Base-by-base conservation (phyloP, 1,139 yeast genomes). In the Blastobotrys raffinosifermentans region DNA sequence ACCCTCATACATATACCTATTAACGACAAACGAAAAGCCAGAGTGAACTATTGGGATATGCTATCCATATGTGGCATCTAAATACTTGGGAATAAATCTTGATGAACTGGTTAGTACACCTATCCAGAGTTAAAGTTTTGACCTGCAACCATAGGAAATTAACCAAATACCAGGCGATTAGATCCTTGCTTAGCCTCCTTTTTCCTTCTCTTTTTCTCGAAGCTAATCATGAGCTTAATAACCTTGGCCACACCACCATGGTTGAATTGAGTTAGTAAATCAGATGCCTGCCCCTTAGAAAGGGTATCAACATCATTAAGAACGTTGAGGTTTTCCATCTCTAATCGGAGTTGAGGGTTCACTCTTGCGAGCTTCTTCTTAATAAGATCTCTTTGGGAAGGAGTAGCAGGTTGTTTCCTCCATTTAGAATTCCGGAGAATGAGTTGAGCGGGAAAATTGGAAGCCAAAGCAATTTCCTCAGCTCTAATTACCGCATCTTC, bases 361-460 rank as follows among this genome's bases (percentile, higher is more conserved):
- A 33, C 30, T 26, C 13, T 2, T 14, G 8, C 15, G 27, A 26
- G 23, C 13, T 8, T 13, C 23, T 31, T 31, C 22, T n/a, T n/a
- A n/a, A 39, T 19, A 21, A 29, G 10, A 7, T 41, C 36, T 15
- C 37, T 35, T 23, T 51, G 53, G 26, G 38, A 35, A 7, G 22
- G 19, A 6, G 49, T 45, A 4, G 46, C 46, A 4, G 44, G 43
- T 8, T 43, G 38, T n/a, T 29, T 19, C 23, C 59, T 37, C 59
- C 59, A 55, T 2, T 43, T 30, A 3, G 53, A 48, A 16, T 44
- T 35, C 9, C 45, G 40, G 18, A 43, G 36, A 17, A 51, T 34
- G 10, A 47, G 29, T 18, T 18, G 26, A 2, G 32, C 13, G 10
- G 22, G 20, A 14, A 20, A 19, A 17, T 26, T 19, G 8, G 18